Percentiles rank a stretch among this genome's conserved stretches.
Evolutionary conservation across 2,329 filamentous ascomycete genomes (phyloP).

Genomic region (Bimuria novae-zelandiae): DNA sequence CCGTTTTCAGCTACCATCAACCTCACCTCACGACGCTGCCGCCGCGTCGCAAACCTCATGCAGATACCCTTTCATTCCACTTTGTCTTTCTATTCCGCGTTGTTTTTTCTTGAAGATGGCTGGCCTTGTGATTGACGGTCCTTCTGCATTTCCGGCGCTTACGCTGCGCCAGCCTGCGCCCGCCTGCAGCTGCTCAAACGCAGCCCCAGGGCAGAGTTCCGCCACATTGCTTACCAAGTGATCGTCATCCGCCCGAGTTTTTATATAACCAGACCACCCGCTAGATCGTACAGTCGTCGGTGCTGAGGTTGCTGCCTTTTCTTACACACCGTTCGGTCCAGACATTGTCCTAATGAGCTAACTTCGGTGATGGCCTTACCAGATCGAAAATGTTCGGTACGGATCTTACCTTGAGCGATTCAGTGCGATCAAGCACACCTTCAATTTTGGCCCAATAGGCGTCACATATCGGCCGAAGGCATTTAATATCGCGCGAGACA

Average conservation of each 20-base stretch:
- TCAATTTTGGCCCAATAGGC: not conserved
- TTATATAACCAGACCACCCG: not conserved
- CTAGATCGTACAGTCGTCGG: not conserved
- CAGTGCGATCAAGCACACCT: not conserved
- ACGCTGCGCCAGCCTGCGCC: slow-evolving; percentile 3
- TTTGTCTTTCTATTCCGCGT: too few relatives aligned
- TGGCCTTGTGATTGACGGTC: not conserved
- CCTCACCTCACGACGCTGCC: too few relatives aligned
- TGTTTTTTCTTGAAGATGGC: too few relatives aligned
- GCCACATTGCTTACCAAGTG: slow-evolving; percentile 1
- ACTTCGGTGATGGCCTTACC: not conserved
- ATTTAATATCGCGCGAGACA: not conserved
- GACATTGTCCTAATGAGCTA: not conserved
- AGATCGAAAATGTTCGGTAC: not conserved
- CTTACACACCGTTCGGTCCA: not conserved
- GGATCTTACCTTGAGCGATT: not conserved
- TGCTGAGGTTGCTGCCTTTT: not conserved
- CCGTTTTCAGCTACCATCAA: too few relatives aligned
- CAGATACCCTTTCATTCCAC: too few relatives aligned
- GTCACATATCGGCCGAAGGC: not conserved
- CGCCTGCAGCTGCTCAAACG: not conserved
- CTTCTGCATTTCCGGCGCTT: slow-evolving; percentile 5
- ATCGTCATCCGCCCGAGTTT: not conserved
- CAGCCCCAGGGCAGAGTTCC: slow-evolving; percentile 4
- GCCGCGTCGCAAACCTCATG: too few relatives aligned